Evolutionary conservation across 2,329 filamentous ascomycete genomes (phyloP), one percentile per base, ranked within the genome.

Genomic region (Paraphoma chrysanthemicola): DNA sequence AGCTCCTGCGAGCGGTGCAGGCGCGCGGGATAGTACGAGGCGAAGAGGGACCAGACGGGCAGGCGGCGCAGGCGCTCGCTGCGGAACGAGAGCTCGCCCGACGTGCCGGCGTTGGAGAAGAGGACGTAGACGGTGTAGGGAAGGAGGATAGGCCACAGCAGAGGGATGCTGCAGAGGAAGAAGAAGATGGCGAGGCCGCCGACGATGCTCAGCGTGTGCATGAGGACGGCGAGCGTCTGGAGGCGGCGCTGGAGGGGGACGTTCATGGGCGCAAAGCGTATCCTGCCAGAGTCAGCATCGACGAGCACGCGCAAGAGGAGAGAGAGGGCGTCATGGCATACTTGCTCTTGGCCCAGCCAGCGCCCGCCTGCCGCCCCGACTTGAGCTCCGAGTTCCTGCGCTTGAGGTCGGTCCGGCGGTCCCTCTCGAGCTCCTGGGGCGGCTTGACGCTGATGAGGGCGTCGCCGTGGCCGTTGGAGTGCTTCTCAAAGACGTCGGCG

Each of bases 261-360:
- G 38, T 93, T 85, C 3, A 93, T 95, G 14, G 94, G 94, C 6
- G 93, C 95, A 83, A 92, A 97, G 60, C 90, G 88, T 67, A 97
- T 91, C 39, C 89, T 86, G 62, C 41, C 12, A 17, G 4, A 18
- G 46, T 53, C 33, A 58, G 57, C 33, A 36, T 36, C 9, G 10
- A 36, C 6, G 9, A 10, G 33, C 10, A 36, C 14, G 7, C 14
- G 2, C 33, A 14, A 14, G 33, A 2, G 23, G 33, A 14, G 33
- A 36, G 33, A 14, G 33, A 36, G 10, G 10, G 7, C 5, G 1
- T 17, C 1, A n/a, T 30, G 9, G 68, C 72, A 49, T 74, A 81
- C 78, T 78, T 79, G 78, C 81, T 79, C 72, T 62, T 71, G 17
- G 81, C 75, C 83, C 83, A 86, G 29, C 82, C 81, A 44, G 80